These are phyloP conservation scores for Effrenium voratum DNA, from an alignment of 73 alveolate genomes.

Conservation along the genomic window DNA sequence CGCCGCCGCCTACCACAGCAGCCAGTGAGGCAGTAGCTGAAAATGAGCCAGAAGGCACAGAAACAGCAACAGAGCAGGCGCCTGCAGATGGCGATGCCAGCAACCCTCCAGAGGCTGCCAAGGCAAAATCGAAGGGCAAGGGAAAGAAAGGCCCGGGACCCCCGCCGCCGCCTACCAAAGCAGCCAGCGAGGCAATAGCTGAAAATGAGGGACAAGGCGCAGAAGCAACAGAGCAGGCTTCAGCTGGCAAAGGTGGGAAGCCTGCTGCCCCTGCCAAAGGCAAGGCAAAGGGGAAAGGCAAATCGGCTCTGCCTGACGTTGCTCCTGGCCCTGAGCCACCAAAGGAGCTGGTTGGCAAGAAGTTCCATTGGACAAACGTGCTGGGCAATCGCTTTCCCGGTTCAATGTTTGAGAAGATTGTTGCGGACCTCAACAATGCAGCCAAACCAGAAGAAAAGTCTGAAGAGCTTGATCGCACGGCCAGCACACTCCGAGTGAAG, in stretches of 20 bases:
- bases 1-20: conserved; percentile 1
- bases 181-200: not conserved
- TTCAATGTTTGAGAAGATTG: conserved; percentile 75
- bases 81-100: not conserved
- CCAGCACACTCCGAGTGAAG: conserved; percentile 42
- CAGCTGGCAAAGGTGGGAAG: conserved; percentile 11
- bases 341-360: conserved; percentile 55
- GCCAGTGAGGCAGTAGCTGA: not conserved
- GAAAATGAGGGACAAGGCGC: not conserved
- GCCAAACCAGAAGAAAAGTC: conserved; percentile 6
- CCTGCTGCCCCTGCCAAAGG: conserved; percentile 73
- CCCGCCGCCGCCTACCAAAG: conserved; percentile 44
- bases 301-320: conserved; percentile 56
- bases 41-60: not conserved
- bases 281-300: conserved; percentile 56
- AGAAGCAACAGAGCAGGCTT: not conserved
- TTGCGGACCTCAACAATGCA: conserved; percentile 32
- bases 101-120: not conserved
- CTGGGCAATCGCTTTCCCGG: conserved; percentile 81
- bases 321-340: conserved; percentile 84
- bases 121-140: conserved; percentile 5
- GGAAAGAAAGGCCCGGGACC: conserved; percentile 65
- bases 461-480: conserved; percentile 10
- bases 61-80: not conserved
- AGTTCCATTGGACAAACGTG: conserved; percentile 91